phyloP scores from a whole-genome alignment of 495 filamentous ascomycete genomes.

The Schizothecium vesticola region DNA sequence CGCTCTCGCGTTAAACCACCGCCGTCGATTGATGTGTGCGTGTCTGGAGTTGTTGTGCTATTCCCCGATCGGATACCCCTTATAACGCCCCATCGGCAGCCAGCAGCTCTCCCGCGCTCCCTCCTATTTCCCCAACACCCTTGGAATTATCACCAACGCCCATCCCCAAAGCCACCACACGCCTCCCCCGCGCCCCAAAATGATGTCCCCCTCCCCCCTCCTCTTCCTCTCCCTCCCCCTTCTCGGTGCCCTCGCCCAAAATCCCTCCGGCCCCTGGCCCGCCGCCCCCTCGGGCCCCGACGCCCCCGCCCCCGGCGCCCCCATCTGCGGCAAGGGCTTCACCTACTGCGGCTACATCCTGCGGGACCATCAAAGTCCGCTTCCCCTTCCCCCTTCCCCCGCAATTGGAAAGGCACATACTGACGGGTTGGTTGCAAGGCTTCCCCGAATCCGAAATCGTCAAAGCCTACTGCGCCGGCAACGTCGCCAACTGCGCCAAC shows the following conservation, averaged over 20 bases:
- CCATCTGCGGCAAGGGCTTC: constrained; percentile 39
- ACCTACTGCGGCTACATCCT: constrained; percentile 45
- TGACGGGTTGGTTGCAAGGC: too few species aligned
- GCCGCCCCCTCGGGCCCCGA: constrained; percentile 11
- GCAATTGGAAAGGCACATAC: too few species aligned
- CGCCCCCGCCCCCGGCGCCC: constrained; percentile 11
- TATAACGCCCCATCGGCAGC: not conserved
- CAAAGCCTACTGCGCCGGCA: constrained; percentile 37
- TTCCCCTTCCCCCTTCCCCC: not conserved
- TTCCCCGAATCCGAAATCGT: constrained; percentile 35
- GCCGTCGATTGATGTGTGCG: not conserved
- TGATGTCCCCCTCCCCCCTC: not conserved
- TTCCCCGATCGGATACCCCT: not conserved
- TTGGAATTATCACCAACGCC: too few species aligned
- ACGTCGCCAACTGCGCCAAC: constrained; percentile 32
- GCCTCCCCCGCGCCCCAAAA: not conserved
- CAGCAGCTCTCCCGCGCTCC: not conserved
- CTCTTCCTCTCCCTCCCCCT: not conserved
- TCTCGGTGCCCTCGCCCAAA: not conserved
- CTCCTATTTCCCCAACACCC: not conserved
- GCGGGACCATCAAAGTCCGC: constrained; percentile 34
- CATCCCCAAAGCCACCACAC: not conserved
- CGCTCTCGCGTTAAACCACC: not conserved
- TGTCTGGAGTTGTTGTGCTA: not conserved
- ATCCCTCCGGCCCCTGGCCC: constrained; percentile 4